Conservation (phyloP, 345 rosid genomes). For the Syzygium aqueum region DNA sequence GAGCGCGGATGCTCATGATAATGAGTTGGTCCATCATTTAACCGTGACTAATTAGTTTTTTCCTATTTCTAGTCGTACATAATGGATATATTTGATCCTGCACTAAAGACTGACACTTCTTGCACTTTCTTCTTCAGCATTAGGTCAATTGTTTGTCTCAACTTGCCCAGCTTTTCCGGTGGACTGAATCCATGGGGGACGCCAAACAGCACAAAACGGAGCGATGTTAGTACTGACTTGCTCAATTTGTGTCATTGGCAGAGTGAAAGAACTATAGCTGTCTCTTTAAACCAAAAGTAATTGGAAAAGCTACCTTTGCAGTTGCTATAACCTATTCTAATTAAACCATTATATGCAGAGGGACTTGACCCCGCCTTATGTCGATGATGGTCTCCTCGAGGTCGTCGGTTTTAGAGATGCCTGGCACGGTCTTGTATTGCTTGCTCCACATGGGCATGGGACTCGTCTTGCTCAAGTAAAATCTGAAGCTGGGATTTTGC, state of each 20-base stretch:
- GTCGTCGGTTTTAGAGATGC: constrained; percentile 94
- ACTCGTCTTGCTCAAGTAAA: constrained; percentile 87
- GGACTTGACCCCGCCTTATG: constrained; percentile 67
- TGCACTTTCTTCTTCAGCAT: constrained; percentile 34
- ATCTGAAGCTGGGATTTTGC: neutral
- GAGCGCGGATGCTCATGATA: neutral
- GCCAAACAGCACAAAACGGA: constrained; percentile 39
- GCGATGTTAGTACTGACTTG: constrained; percentile 28
- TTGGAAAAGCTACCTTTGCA: neutral
- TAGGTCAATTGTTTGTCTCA: constrained; percentile 79
- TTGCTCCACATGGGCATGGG: constrained; percentile 83
- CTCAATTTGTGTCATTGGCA: neutral
- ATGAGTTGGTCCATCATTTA: neutral
- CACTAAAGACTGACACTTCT: neutral
- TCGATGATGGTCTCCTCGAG: constrained; percentile 78
- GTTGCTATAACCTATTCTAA: neutral
- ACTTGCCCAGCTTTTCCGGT: constrained; percentile 93
- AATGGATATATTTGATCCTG: neutral
- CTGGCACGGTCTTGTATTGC: constrained; percentile 87
- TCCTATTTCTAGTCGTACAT: neutral
- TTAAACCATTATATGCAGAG: constrained; percentile 28
- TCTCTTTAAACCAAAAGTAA: neutral
- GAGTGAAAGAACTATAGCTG: neutral
- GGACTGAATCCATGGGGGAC: constrained; percentile 94
- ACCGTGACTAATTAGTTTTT: neutral